Base-by-base conservation (phyloP, 129 eudicot genomes). In the Gnaphalium uliginosum region DNA sequence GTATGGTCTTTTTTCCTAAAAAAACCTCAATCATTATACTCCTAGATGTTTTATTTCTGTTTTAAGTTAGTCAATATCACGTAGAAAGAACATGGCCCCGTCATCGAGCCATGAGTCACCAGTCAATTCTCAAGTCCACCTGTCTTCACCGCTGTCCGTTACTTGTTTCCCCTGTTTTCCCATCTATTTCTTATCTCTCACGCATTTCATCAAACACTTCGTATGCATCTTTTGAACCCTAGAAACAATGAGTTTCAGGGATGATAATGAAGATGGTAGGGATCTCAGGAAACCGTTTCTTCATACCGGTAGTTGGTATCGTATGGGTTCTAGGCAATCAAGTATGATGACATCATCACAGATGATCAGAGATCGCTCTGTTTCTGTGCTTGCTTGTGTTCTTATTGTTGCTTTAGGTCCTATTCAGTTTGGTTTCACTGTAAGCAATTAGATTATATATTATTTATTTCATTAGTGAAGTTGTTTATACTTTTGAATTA, bases 371-470 rank as follows among this genome's bases (percentile, higher is more conserved):
- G 98, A 93, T 24, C 85, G 90, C 59, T 90, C 98, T 51, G 88
- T 93, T 53, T 93, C 98, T 3, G 98, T 93, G 33, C 81, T 93
- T 46, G 98, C 98, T 11, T 90, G 98, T 71, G 98, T 93, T 58
- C 37, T 93, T 68, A 93, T 93, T 68, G 89, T 93, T 27, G 92
- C 98, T 29, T 81, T 93, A 79, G 98, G 96, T 18, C 98, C 96
- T 17, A 88, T 93, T 58, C 98, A 93, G 86, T 90, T 93, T 65
- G 98, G 98, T 17, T 93, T 93, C 88, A 93, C 98, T 69, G 98
- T 93, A 88, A 76, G 65, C 67, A 65, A 13, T 46, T 46, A 4
- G 21, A 22, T 25, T 10, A 23, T 60, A 59, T 24, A n/a, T n/a
- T n/a, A 53, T 53, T 6, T 54, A 54, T 5, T 17, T n/a, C 11